Percentiles rank a stretch among this genome's conserved stretches.
Evolutionary conservation across 345 rosid genomes (phyloP).

Genomic region (Gossypium sturtianum): DNA sequence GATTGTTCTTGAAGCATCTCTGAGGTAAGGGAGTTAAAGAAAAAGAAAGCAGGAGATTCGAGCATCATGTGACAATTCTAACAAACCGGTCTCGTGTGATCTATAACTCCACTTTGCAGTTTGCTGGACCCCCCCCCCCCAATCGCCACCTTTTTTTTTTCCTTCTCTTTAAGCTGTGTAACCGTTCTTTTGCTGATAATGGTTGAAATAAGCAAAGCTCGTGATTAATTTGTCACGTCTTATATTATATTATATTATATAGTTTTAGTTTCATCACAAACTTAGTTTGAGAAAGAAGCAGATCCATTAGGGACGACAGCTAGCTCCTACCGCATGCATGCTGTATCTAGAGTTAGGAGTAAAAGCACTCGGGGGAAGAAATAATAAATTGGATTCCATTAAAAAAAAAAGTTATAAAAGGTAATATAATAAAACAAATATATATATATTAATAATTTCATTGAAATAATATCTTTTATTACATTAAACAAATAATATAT

Average conservation of each 20-base stretch:
- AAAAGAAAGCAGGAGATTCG: slow-evolving; percentile 24
- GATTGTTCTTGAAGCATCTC: not conserved
- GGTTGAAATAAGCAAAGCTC: not conserved
- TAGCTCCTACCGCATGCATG: not conserved
- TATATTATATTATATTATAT: no score
- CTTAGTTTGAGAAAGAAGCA: not conserved
- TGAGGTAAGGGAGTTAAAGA: not conserved
- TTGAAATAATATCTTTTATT: no score
- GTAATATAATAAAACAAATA: no score
- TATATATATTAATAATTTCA: no score
- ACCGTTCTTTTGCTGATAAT: not conserved
- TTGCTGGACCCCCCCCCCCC: not conserved
- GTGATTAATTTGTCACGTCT: not conserved
- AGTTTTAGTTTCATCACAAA: no score
- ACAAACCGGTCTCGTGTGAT: slow-evolving; percentile 30
- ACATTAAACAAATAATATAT: no score
- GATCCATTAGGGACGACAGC: not conserved
- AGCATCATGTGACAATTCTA: slow-evolving; percentile 39
- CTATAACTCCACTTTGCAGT: not conserved
- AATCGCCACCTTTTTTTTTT: not conserved
- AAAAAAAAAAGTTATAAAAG: no score
- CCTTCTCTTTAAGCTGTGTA: not conserved
- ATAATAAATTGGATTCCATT: no score
- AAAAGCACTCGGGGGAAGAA: no score
- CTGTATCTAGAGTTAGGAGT: not conserved